Evolutionary conservation across 805 yeast species (phyloP).

Genomic region (Saccharomyces paradoxus): DNA sequence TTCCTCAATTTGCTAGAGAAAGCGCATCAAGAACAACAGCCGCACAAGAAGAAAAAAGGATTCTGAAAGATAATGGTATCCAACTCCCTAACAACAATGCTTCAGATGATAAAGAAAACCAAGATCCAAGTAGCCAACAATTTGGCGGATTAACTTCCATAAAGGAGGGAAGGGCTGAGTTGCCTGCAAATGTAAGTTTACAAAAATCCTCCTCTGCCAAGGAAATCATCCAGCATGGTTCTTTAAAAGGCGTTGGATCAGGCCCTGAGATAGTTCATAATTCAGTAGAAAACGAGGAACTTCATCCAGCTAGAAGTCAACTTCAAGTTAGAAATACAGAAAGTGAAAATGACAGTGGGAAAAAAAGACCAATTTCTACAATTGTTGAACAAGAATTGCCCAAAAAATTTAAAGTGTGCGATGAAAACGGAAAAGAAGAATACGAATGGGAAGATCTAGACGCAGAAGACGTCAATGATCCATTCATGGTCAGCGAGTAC

Average conservation of each 20-base stretch:
- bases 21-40: neutral
- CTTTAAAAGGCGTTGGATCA: neutral
- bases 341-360: constrained; percentile 15
- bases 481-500: constrained; percentile 89
- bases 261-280: neutral
- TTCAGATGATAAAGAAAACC: constrained; percentile 23
- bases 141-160: neutral
- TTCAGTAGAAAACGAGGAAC: neutral
- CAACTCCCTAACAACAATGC: neutral
- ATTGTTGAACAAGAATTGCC: constrained; percentile 29
- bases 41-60: neutral
- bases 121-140: constrained; percentile 11
- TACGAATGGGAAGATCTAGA: constrained; percentile 67
- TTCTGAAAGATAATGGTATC: neutral
- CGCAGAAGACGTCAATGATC: constrained; percentile 71
- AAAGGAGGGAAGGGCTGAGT: neutral
- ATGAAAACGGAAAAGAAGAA: constrained; percentile 29
- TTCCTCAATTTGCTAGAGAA: constrained; percentile 14
- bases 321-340: neutral
- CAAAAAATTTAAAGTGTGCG: constrained; percentile 28
- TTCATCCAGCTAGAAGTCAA: neutral
- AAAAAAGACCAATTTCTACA: constrained; percentile 31
- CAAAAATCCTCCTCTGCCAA: constrained; percentile 1
- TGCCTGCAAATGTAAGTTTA: neutral
- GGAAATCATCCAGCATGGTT: neutral